Evolutionary conservation across 805 yeast species (phyloP).

Genomic region (Yarrowia sp.): DNA sequence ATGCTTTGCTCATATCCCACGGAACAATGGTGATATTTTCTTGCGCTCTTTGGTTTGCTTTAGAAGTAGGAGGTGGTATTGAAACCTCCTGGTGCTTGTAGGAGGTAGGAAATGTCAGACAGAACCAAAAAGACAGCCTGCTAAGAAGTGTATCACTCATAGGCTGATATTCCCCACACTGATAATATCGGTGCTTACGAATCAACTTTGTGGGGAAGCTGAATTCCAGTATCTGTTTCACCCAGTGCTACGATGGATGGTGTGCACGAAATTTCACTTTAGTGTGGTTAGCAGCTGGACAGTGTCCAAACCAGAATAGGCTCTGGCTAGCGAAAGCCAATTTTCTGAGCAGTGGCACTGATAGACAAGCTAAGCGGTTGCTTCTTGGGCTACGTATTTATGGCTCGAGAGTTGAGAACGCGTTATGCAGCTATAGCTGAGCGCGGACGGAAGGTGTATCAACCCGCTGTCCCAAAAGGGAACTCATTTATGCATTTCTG

Average conservation of each 20-base stretch:
- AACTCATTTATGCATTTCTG: neutral
- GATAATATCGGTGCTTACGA: neutral
- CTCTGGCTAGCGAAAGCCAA: neutral
- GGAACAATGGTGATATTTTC: neutral
- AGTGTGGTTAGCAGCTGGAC: neutral
- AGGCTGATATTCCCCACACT: neutral
- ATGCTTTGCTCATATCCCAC: neutral
- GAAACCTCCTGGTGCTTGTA: too few relatives aligned
- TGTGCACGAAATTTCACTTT: slow-evolving; percentile 6
- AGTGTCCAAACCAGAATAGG: slow-evolving; percentile 3
- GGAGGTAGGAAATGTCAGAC: too few relatives aligned
- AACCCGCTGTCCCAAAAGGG: neutral
- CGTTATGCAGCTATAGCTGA: neutral
- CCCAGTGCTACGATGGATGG: slow-evolving; percentile 2
- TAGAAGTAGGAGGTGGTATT: neutral
- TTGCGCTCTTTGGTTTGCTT: slow-evolving; percentile 3
- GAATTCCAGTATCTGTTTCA: slow-evolving; percentile 7
- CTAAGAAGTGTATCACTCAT: too few relatives aligned
- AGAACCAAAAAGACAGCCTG: too few relatives aligned
- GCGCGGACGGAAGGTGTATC: neutral
- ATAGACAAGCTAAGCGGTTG: neutral
- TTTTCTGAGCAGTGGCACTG: neutral
- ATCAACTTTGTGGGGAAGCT: slow-evolving; percentile 4
- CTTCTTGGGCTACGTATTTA: neutral
- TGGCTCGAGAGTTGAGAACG: neutral